These are phyloP conservation scores for Serpula lacrymans DNA, from an alignment of 768 basidiomycete species.

Conservation along the genomic window DNA sequence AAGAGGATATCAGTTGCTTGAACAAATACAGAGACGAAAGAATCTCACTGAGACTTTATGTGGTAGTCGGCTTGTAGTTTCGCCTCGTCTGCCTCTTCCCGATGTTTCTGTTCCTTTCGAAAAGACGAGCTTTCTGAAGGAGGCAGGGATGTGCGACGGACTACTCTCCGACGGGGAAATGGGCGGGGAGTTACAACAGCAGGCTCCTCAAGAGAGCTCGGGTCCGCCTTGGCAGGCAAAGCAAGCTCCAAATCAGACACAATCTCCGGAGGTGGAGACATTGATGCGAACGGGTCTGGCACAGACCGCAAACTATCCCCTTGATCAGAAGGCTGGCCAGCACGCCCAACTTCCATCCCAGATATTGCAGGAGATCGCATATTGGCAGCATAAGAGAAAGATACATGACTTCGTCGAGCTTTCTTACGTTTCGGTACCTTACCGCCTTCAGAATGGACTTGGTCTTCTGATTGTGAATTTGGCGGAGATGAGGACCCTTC, in stretches of 20 bases:
- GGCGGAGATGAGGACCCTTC: conserved; percentile 44
- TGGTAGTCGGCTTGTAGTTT: conserved; percentile 56
- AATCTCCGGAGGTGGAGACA: conserved; percentile 1
- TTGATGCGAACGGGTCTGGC: conserved; percentile 3
- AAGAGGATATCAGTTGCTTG: not conserved
- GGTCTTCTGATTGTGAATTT: conserved; percentile 45
- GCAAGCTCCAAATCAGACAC: conserved; percentile 7
- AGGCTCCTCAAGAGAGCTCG: not conserved
- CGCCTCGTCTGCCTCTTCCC: conserved; percentile 44
- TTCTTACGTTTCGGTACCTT: not conserved
- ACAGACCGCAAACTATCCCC: conserved; percentile 5
- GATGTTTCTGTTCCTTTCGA: conserved; percentile 31
- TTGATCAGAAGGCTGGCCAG: conserved; percentile 6
- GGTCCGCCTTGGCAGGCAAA: conserved; percentile 1
- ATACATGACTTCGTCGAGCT: conserved; percentile 15
- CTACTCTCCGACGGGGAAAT: conserved; percentile 7
- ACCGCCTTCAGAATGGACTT: conserved; percentile 23
- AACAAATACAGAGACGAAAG: not conserved
- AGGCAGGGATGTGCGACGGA: conserved; percentile 36
- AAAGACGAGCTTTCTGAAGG: conserved; percentile 14
- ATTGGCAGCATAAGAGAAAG: conserved; percentile 25
- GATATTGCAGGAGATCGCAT: conserved; percentile 15
- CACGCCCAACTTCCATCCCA: conserved; percentile 8
- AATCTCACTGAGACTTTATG: conserved; percentile 48
- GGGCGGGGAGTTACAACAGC: not conserved